Conservation (phyloP, 2,329 filamentous ascomycete species). For the Apiospora phragmitis region DNA sequence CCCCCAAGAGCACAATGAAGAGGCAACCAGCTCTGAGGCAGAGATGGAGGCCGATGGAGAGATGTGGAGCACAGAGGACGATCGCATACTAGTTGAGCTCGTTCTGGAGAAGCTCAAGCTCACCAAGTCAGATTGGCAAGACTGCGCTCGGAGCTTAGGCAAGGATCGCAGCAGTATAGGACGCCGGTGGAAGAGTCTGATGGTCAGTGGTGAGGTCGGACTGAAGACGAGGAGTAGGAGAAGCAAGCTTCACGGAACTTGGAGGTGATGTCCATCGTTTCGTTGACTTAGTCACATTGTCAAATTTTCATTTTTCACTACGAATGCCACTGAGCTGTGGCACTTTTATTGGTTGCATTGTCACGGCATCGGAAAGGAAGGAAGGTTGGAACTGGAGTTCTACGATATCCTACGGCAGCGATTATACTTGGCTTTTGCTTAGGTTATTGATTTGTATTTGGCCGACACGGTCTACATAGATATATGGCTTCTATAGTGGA, state of each 20-base stretch:
- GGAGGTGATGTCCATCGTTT: conserved; percentile 43
- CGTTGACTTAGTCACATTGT: conserved; percentile 6
- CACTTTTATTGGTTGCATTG: conserved; percentile 1
- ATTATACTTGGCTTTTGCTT: neutral
- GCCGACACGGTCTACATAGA: neutral
- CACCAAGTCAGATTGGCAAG: conserved; percentile 65
- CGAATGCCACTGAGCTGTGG: neutral
- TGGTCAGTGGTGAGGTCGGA: conserved; percentile 59
- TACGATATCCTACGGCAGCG: neutral
- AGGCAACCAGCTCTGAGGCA: conserved; percentile 37
- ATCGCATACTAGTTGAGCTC: conserved; percentile 65
- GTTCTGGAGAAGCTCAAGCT: conserved; percentile 67
- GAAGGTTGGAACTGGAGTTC: neutral
- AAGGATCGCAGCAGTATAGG: conserved; percentile 59
- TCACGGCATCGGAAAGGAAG: neutral
- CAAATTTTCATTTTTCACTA: conserved; percentile 17
- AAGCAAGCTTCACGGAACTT: conserved; percentile 54
- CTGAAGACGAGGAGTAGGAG: conserved; percentile 52
- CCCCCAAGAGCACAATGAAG: conserved; percentile 27
- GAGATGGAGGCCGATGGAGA: conserved; percentile 46
- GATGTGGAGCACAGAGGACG: conserved; percentile 63
- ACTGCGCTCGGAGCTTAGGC: conserved; percentile 64
- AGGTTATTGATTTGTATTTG: neutral
- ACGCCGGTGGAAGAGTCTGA: conserved; percentile 63
- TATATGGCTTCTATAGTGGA: neutral